These are phyloP conservation scores for Penicillium hordei DNA, from an alignment of 2,329 filamentous ascomycete species.

Conservation along the genomic window DNA sequence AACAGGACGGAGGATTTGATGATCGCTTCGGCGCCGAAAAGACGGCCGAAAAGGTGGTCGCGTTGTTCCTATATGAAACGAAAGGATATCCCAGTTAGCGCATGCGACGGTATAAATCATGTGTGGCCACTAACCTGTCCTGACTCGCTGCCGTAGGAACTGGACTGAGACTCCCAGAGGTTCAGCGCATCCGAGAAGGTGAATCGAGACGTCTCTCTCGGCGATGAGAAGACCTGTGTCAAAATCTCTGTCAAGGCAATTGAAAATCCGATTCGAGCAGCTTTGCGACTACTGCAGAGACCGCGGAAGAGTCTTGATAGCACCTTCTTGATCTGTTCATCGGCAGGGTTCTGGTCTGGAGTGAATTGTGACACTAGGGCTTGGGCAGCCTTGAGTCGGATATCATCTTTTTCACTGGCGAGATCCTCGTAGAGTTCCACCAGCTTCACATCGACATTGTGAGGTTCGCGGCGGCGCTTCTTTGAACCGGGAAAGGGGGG, in stretches of 20 bases:
- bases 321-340: constrained; percentile 44
- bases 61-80: constrained; percentile 71
- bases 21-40: constrained; percentile 85
- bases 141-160: constrained; percentile 52
- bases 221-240: constrained; percentile 61
- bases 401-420: constrained; percentile 48
- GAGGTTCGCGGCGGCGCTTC: constrained; percentile 44
- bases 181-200: constrained; percentile 49
- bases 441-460: constrained; percentile 47
- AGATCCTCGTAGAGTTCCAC: constrained; percentile 53
- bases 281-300: constrained; percentile 85
- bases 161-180: constrained; percentile 54
- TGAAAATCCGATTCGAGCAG: constrained; percentile 83
- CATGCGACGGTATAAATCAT: constrained; percentile 2
- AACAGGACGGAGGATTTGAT: constrained; percentile 76
- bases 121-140: constrained; percentile 49
- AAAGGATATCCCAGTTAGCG: constrained; percentile 51
- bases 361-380: constrained; percentile 47
- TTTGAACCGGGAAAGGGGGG: constrained; percentile 30
- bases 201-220: constrained; percentile 35
- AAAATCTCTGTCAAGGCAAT: constrained; percentile 82
- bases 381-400: constrained; percentile 48
- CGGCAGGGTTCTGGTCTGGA: constrained; percentile 39
- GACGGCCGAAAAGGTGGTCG: constrained; percentile 78
- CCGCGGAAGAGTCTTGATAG: constrained; percentile 74